Base-by-base conservation (phyloP, 2,329 filamentous ascomycete species). In the Pseudogymnoascus sp. region DNA sequence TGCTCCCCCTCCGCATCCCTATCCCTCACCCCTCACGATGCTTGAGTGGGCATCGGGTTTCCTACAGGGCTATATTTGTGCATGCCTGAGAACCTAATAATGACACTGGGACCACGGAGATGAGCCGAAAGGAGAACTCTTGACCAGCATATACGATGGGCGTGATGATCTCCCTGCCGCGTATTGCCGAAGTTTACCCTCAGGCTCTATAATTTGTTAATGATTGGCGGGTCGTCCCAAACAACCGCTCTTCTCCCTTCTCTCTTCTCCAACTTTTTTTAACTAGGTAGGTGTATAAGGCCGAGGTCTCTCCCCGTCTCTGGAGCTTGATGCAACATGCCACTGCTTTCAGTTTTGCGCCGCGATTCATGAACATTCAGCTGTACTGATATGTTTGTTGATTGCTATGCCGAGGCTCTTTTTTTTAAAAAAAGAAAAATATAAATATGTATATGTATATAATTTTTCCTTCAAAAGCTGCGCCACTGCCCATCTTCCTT, bases 101-200 rank as follows among this genome's bases (percentile, higher is more conserved):
- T 47, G 20, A 4, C 18, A 25, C 20, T n/a, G 12, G 12, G 41
- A n/a, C n/a, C 20, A n/a, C 20, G 41, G 20, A 47, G 41, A 47
- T 14, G 6, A 2, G 20, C 20, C 41, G 20, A 47, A 25, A 25
- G 14, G 20, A 11, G 39, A 6, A 14, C 5, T 22, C 39, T 43
- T 43, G 9, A 22, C 39, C 18, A 43, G 39, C 39, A 11, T 20
- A 43, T 43, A 43, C 22, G 39, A 43, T 47, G 20, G 20, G 20
- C 2, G 41, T 22, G 41, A 47, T 25, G 12, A 12, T 25, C 41
- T 25, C 22, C 20, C 41, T 9, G 6, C 3, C 14, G 39, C 3
- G 20, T n/a, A 47, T n/a, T 47, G 41, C 41, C 41, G 41, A 47
- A 47, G 41, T 47, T 47, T 47, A 47, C 41, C 41, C 41, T 5